Base-by-base conservation (phyloP, 1,284 basidiomycete species). In the Ceratobasidium sp. region DNA sequence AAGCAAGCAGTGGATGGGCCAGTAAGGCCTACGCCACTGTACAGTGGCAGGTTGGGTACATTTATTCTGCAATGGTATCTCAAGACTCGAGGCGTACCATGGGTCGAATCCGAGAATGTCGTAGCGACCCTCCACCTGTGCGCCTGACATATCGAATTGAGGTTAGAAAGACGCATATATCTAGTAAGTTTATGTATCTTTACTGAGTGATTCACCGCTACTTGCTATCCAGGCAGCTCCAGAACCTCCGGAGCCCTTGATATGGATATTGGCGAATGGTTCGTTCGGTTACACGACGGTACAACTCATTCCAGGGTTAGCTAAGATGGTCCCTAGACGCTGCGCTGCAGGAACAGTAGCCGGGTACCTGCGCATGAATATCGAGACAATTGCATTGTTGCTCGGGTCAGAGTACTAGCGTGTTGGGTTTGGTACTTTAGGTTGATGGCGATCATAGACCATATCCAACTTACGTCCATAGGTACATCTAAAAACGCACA, bases 361-460 rank as follows among this genome's bases (percentile, higher is more conserved):
- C 1, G 73, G 73, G 8, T 73, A 45, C 68, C 68, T 73, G n/a
- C 74, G 70, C 0, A 75, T 55, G 0, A 73, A 71, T 45, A 75
- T 68, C 2, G 68, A 68, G n/a, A n/a, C n/a, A n/a, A n/a, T n/a
- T n/a, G n/a, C n/a, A n/a, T n/a, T n/a, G n/a, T n/a, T n/a, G n/a
- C n/a, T n/a, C n/a, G n/a, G n/a, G n/a, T n/a, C n/a, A n/a, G n/a
- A n/a, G n/a, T n/a, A n/a, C n/a, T n/a, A n/a, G n/a, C n/a, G n/a
- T n/a, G n/a, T n/a, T n/a, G n/a, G n/a, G n/a, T n/a, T n/a, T n/a
- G n/a, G n/a, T n/a, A n/a, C n/a, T n/a, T n/a, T n/a, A n/a, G n/a
- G n/a, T n/a, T n/a, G n/a, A n/a, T n/a, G n/a, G n/a, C n/a, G n/a
- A n/a, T n/a, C n/a, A n/a, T n/a, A n/a, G n/a, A n/a, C n/a, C n/a